phyloP scores from a whole-genome alignment of 345 rosid species.

The Aegle marmelos region DNA sequence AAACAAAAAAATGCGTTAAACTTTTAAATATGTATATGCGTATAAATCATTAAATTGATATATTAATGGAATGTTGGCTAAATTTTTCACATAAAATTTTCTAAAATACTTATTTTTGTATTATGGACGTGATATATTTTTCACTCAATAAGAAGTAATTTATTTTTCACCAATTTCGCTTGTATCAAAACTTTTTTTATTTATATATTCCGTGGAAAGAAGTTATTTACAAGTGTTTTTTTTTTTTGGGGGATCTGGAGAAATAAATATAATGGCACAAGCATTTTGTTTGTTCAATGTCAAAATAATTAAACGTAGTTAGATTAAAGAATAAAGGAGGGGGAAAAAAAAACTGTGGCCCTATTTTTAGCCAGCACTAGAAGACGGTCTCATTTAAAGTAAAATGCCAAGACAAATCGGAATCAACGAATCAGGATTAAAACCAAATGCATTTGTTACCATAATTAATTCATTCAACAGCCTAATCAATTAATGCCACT shows the following conservation, averaged over 20 bases:
- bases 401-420: background rate
- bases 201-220: background rate
- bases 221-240: background rate
- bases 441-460: background rate
- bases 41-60: too few relatives aligned
- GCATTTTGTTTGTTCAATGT: background rate
- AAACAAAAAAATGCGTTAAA: too few relatives aligned
- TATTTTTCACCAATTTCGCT: too few relatives aligned
- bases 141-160: too few relatives aligned
- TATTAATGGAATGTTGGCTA: too few relatives aligned
- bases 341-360: background rate
- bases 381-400: background rate
- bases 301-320: background rate
- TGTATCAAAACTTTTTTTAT: too few relatives aligned
- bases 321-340: background rate
- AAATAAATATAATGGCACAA: background rate
- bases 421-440: background rate
- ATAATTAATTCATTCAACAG: background rate
- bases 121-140: too few relatives aligned
- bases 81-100: too few relatives aligned
- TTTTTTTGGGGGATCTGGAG: background rate
- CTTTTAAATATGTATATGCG: too few relatives aligned
- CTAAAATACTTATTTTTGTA: too few relatives aligned
- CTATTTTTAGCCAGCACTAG: background rate
- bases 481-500: background rate